Evolutionary conservation across 768 basidiomycete species (phyloP), one percentile per base, ranked within the genome.

Genomic region (Neoboletus magnificus): DNA sequence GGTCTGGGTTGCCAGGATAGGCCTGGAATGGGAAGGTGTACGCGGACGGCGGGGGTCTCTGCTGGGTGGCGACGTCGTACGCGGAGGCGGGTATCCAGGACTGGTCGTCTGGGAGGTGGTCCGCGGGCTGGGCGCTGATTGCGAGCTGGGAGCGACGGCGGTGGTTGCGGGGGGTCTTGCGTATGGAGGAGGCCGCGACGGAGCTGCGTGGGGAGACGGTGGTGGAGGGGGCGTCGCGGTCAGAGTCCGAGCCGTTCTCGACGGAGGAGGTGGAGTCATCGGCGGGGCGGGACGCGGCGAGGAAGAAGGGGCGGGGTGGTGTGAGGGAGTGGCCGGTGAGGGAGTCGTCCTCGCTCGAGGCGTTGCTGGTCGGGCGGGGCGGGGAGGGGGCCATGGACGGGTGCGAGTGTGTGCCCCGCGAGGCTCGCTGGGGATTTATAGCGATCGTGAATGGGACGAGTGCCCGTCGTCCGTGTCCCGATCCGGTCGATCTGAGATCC

Each of bases 1-100:
- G 82, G 63, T 87, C 87, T 10, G 86, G 82, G 66, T 86, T 87
- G 16, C 86, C 85, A 0, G 81, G 76, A 63, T 87, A 79, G 0
- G 81, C 78, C 64, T 86, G 81, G 75, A 84, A 85, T 15, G 84
- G 84, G 59, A 62, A 75, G 16, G 60, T 33, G 56, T 72, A 80
- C 1, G 78, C 61, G 0, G 77, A 78, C 0, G 79, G 79, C 0
- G 78, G 79, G 4, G 73, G 64, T 22, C 64, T 60, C 12, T 47
- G 58, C 7, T 48, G 53, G 7, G n/a, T 15, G 11, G 27, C 9
- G 18, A 37, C 9, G 8, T 59, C 64, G 41, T 66, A 50, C 23
- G 51, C 37, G 46, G 53, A 37, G 59, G 60, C 8, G 4, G 62
- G 61, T 10, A 65, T 20, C 55, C 63, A 63, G 30, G 30, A 32